Conservation (phyloP, 768 basidiomycete species). For the Lactarius pseudohatsudake region DNA sequence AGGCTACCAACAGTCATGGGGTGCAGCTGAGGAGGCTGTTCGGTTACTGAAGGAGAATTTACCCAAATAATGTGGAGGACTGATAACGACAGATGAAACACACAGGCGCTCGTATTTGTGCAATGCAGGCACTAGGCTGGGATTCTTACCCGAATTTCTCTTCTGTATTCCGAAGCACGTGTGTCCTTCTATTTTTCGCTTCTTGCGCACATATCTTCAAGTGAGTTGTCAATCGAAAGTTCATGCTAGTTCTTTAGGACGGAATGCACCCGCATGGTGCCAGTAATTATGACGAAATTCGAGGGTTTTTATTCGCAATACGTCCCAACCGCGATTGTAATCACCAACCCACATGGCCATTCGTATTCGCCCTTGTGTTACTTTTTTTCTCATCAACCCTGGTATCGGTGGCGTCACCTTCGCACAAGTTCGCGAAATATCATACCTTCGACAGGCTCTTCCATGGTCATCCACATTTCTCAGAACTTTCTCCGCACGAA, state of each 20-base stretch:
- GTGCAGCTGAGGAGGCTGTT: constrained; percentile 33
- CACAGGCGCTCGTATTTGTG: not conserved
- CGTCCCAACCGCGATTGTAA: not conserved
- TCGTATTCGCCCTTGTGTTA: not conserved
- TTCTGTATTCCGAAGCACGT: not conserved
- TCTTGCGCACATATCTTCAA: not conserved
- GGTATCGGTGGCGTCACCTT: not conserved
- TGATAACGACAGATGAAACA: not conserved
- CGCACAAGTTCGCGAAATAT: not conserved
- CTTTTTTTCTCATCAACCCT: not conserved
- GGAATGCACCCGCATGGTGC: not conserved
- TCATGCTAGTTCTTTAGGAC: not conserved
- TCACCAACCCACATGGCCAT: not conserved
- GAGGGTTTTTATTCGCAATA: not conserved
- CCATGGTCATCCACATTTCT: not conserved
- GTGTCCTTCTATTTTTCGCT: not conserved
- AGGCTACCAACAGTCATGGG: constrained; percentile 36
- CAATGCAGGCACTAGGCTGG: not conserved
- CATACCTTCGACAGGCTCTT: not conserved
- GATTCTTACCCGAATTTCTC: not conserved
- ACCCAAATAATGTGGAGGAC: not conserved
- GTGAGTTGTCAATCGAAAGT: not conserved
- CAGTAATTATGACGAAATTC: not conserved
- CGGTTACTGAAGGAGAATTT: constrained; percentile 28
- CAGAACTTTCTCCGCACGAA: not conserved